Evolutionary conservation across 257 asterid genomes (phyloP).

Genomic region (Eucommia ulmoides): DNA sequence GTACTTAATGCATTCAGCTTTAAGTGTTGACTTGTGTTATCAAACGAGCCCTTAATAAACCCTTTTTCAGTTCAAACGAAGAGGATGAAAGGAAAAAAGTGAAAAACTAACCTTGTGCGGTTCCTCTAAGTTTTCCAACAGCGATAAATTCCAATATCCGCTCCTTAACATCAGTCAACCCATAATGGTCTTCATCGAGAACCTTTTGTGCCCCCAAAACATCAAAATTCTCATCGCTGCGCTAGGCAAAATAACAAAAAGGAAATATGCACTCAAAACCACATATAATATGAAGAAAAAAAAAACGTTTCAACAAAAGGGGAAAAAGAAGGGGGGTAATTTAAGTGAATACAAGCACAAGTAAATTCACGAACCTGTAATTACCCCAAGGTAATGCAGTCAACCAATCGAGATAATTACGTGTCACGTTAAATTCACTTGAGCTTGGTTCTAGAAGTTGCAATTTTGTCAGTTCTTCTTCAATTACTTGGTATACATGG

Average conservation of each 20-base stretch:
- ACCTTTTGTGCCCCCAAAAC: constrained; percentile 73
- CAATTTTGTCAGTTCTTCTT: constrained; percentile 86
- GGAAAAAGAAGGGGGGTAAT: too few species aligned
- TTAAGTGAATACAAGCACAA: not conserved
- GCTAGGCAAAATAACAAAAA: constrained; percentile 13
- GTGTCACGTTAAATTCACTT: constrained; percentile 95
- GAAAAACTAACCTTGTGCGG: constrained; percentile 71
- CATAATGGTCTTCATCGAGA: constrained; percentile 98
- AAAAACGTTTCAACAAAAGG: not conserved
- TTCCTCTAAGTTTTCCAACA: constrained; percentile 96
- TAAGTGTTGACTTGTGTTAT: too few species aligned
- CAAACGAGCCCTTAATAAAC: too few species aligned
- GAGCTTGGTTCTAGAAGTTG: constrained; percentile 97
- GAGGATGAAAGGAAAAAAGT: constrained; percentile 6
- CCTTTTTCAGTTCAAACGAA: too few species aligned
- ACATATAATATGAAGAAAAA: constrained; percentile 1
- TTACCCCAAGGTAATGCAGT: constrained; percentile 98
- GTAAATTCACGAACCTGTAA: constrained; percentile 52
- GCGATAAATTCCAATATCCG: constrained; percentile 98
- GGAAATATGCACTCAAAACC: constrained; percentile 5
- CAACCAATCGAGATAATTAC: constrained; percentile 98
- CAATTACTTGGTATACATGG: constrained; percentile 94
- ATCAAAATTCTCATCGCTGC: constrained; percentile 90
- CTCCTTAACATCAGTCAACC: constrained; percentile 92
- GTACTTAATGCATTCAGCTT: too few species aligned